Percentiles rank a stretch among this genome's conserved stretches.
These are phyloP conservation scores for Tylopilus plumbeoviolaceoides DNA, from an alignment of 768 basidiomycete species.

Conservation along the genomic window DNA sequence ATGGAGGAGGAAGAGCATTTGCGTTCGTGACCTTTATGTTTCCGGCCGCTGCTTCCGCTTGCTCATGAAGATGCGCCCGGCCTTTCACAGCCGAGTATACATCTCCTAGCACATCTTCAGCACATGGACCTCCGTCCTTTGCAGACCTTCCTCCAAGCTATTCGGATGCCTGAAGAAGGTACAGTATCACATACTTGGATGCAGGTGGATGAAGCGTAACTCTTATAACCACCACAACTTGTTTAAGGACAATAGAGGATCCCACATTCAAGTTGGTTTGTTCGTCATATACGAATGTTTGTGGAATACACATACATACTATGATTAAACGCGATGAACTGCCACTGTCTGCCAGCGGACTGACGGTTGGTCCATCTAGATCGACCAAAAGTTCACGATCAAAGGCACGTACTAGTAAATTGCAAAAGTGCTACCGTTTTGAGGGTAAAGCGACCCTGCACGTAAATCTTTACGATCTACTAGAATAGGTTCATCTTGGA, in stretches of 20 bases:
- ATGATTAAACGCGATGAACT: too few species aligned
- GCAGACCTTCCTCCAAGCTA: slow-evolving; percentile 29
- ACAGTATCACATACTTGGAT: background rate
- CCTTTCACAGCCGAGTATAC: slow-evolving; percentile 27
- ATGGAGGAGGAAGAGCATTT: slow-evolving; percentile 32
- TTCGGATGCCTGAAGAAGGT: slow-evolving; percentile 19
- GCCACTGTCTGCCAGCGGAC: too few species aligned
- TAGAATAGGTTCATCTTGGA: too few species aligned
- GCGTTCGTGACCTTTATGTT: slow-evolving; percentile 22
- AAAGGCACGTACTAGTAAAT: too few species aligned
- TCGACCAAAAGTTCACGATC: too few species aligned
- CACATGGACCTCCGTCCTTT: slow-evolving; percentile 13
- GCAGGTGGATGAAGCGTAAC: background rate
- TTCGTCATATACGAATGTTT: background rate
- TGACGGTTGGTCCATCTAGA: too few species aligned
- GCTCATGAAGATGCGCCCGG: background rate
- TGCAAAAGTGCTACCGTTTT: too few species aligned
- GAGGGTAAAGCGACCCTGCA: too few species aligned
- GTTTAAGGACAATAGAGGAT: background rate
- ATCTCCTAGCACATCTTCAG: slow-evolving; percentile 20
- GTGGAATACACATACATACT: too few species aligned
- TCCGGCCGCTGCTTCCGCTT: background rate
- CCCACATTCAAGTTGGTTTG: too few species aligned
- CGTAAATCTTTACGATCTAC: too few species aligned
- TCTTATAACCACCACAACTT: background rate